phyloP scores from a whole-genome alignment of 2,329 filamentous ascomycete species.

The Didymellaceae sp. region DNA sequence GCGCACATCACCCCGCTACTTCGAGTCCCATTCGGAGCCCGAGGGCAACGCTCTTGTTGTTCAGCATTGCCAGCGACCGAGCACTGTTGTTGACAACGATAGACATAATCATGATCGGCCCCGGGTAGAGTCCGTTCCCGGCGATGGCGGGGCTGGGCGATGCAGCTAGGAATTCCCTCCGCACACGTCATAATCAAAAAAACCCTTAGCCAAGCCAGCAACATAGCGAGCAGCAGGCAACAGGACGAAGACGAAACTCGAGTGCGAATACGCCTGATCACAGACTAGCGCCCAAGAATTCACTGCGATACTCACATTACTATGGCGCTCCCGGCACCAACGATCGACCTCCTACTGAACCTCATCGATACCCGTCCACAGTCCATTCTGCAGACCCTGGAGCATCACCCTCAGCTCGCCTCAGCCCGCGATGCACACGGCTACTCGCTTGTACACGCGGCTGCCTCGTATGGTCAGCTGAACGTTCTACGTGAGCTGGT shows the following conservation, averaged over 20 bases:
- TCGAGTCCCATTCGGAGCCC: neutral
- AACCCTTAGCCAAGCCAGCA: neutral
- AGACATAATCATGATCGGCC: conserved; percentile 7
- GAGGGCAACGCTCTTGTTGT: neutral
- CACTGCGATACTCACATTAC: neutral
- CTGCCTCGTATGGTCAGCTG: conserved; percentile 88
- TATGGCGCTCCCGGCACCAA: conserved; percentile 45
- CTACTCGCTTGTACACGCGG: conserved; percentile 92
- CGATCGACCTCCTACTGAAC: conserved; percentile 57
- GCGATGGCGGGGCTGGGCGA: conserved; percentile 8
- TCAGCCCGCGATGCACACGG: conserved; percentile 85
- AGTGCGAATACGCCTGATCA: conserved; percentile 7
- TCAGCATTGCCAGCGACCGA: neutral
- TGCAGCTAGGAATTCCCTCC: conserved; percentile 13
- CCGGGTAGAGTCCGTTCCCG: conserved; percentile 1
- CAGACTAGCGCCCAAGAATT: neutral
- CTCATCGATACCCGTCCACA: conserved; percentile 80
- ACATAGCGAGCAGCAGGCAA: neutral
- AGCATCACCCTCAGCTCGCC: conserved; percentile 76
- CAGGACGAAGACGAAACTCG: conserved; percentile 3
- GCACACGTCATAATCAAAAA: conserved; percentile 23
- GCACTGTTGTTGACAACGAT: neutral
- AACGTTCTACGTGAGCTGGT: conserved; percentile 79
- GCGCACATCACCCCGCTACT: neutral
- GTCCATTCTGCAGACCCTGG: conserved; percentile 75